Evolutionary conservation across 2,329 filamentous ascomycete species (phyloP), one percentile per base, ranked within the genome.

Genomic region (Raffaelea albimanens): DNA sequence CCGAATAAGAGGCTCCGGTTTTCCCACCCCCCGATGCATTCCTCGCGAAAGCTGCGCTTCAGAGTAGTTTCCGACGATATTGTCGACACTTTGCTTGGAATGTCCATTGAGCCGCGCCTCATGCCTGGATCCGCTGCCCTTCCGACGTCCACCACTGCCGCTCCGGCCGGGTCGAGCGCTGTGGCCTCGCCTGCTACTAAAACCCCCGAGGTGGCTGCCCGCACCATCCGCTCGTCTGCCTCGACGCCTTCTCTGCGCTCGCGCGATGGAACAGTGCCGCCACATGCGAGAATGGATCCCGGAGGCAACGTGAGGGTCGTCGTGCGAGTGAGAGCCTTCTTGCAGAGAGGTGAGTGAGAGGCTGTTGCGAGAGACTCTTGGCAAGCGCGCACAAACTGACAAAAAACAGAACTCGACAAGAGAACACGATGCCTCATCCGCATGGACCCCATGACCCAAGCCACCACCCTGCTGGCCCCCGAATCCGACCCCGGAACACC

Each of bases 371-470:
- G 23, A 33, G 22, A 4, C 11, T 16, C n/a, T 29, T 21, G 3
- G 13, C 2, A 4, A n/a, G 31, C 7, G 3, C 5, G n/a, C 39
- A 44, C 29, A 50, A 22, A 47, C 41, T n/a, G n/a, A n/a, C n/a
- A 25, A 29, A 41, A 46, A n/a, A 39, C 61, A 97, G 93, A 98
- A 64, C 76, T 84, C 58, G 80, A 94, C 47, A 81, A 85, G 59
- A 77, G 82, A 47, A 85, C 89, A 51, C 75, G 84, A 72, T 97
- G 93, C 63, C 75, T 98, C 40, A 85, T 98, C 55, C 76, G 81
- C 53, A 98, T 98, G 93, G 83, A 96, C 62, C 89, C 91, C 20
- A 69, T 78, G 31, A 89, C 84, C 2, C 88, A 98, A 67, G 78
- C 79, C 62, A 98, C 93, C 2, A 94, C 79, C 1, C 76, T 98